phyloP scores from a whole-genome alignment of 2,329 filamentous ascomycete genomes.

The Botrytis sinoallii region DNA sequence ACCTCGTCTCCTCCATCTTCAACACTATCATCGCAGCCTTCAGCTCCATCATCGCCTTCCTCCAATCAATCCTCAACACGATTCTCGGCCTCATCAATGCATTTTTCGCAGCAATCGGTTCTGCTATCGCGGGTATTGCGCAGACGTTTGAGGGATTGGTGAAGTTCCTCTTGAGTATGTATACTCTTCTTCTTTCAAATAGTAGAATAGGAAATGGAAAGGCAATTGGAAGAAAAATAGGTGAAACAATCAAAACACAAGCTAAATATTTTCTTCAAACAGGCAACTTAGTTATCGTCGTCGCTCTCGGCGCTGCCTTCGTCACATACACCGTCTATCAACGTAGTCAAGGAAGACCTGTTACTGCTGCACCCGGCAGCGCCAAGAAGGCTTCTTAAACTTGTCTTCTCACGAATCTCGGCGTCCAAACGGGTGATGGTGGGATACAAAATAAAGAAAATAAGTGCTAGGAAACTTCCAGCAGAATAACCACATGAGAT shows the following conservation, averaged over 20 bases:
- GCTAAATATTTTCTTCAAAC: background rate
- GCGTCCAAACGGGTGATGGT: no score
- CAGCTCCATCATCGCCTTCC: constrained; percentile 32
- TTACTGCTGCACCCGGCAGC: background rate
- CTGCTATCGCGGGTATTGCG: constrained; percentile 29
- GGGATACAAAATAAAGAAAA: background rate
- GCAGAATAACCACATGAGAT: background rate
- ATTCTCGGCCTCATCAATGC: constrained; percentile 30
- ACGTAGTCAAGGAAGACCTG: constrained; percentile 24
- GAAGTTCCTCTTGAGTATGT: constrained; percentile 36
- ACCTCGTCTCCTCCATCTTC: constrained; percentile 33
- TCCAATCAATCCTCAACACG: constrained; percentile 31
- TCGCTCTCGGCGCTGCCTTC: constrained; percentile 24
- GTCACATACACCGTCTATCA: constrained; percentile 32
- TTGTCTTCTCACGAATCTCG: no score
- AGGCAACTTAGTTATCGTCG: constrained; percentile 36
- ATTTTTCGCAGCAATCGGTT: constrained; percentile 28
- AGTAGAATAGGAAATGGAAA: background rate
- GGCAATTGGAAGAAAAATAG: background rate
- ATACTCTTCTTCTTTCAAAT: background rate
- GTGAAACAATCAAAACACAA: background rate
- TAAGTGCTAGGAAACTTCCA: background rate
- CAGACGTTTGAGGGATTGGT: constrained; percentile 35
- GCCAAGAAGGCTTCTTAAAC: constrained; percentile 16
- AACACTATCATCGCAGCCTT: constrained; percentile 29